Conservation (phyloP, 495 filamentous ascomycete species). For the Collariella sp. region DNA sequence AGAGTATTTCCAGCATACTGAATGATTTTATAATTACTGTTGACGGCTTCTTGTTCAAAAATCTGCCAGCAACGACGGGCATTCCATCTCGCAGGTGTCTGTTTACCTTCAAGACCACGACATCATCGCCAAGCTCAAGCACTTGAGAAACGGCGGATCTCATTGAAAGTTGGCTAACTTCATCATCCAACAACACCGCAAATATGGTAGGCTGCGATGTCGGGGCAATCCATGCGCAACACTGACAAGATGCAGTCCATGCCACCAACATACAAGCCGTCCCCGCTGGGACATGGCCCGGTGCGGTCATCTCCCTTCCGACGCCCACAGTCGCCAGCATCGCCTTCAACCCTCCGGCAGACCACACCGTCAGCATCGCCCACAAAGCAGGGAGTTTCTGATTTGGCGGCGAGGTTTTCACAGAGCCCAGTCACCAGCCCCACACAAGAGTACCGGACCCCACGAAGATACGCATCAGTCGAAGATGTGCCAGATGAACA, state of each 20-base stretch:
- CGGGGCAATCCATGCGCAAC: not conserved
- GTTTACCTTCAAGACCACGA: too few relatives aligned
- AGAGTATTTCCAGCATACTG: not conserved
- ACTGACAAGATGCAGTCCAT: slow-evolving; percentile 32
- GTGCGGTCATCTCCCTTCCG: slow-evolving; percentile 70
- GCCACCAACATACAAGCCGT: slow-evolving; percentile 56
- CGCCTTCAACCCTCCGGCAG: slow-evolving; percentile 41
- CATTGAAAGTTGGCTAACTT: too few relatives aligned
- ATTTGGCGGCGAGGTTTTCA: slow-evolving; percentile 34
- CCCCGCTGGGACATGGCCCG: slow-evolving; percentile 36
- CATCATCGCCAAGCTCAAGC: too few relatives aligned
- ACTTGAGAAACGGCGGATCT: not conserved
- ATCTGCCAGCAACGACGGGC: too few relatives aligned
- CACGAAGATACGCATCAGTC: slow-evolving; percentile 21
- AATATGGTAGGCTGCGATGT: not conserved
- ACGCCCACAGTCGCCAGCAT: slow-evolving; percentile 48
- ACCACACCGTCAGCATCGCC: slow-evolving; percentile 42
- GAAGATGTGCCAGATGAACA: slow-evolving; percentile 16
- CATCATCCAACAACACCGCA: not conserved
- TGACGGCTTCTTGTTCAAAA: not conserved
- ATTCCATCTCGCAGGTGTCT: too few relatives aligned
- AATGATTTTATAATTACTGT: not conserved
- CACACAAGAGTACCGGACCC: slow-evolving; percentile 24
- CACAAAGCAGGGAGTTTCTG: slow-evolving; percentile 27
- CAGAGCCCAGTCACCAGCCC: slow-evolving; percentile 24